Base-by-base conservation (phyloP, 2,329 filamentous ascomycete genomes). In the Cercospora zeina region DNA sequence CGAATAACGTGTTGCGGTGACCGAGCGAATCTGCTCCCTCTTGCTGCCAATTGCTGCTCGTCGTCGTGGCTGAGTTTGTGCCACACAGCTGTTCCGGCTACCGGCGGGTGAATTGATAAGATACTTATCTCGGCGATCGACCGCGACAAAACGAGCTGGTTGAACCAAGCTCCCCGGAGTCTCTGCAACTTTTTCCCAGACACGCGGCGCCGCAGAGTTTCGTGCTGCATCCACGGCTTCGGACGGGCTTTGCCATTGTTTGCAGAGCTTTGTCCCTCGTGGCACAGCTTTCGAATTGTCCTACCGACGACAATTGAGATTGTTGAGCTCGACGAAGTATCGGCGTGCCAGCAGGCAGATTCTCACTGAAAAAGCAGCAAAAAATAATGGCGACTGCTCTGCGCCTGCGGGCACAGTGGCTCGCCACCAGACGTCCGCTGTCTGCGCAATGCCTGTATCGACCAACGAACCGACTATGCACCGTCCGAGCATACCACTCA, bases 401-500 rank as follows among this genome's bases (percentile, higher is more conserved):
- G 53, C 70, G 72, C 53, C 67, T 74, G 57, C 70, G 72, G 50
- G 69, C 71, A 50, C 71, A 73, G 63, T 74, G 72, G 72, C 70
- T 74, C 13, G 67, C 70, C 7, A 74, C 71, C 10, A 67, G 70
- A 21, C 62, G 65, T 24, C 72, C 72, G 21, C 68, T 74, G 27
- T 74, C 72, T 2, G 54, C 67, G 4, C 65, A 64, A 42, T 74
- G 72, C 57, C 57, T 71, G 34, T 67, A 60, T 27, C 65, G 64
- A 16, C 62, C 63, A 34, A 39, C 49, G 16, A 30, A 33, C 39
- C 55, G 55, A n/a, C 13, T 51, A 2, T 27, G 54, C n/a, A 33
- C 61, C 42, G 27, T 62, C 16, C 64, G 57, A 58, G 33, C 65
- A 21, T 50, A 42, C 16, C 54, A 60, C 47, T 36, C 36, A 59